Evolutionary conservation across 306 rosid species (phyloP).

Genomic region (Casuarina cunninghamiana): DNA sequence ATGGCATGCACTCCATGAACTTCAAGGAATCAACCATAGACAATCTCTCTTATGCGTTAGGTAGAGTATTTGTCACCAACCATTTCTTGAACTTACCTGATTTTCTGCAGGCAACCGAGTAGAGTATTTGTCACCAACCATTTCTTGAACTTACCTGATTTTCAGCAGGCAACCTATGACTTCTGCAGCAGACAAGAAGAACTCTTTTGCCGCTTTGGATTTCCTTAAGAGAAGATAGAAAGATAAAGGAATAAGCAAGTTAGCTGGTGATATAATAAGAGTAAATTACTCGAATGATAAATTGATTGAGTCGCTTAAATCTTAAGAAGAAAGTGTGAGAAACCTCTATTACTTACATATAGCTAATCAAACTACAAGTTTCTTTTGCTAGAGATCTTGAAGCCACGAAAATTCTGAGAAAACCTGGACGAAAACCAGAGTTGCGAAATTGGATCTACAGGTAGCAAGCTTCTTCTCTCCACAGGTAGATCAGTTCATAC

Average conservation of each 20-base stretch:
- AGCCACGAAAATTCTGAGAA: neutral
- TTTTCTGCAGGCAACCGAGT: neutral
- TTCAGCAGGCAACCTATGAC: neutral
- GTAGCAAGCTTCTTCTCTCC: neutral
- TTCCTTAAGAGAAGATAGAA: neutral
- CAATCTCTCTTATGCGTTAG: neutral
- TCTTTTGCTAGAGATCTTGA: neutral
- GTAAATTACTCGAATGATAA: no score
- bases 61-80: neutral
- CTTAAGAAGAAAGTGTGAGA: no score
- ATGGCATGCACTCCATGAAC: neutral
- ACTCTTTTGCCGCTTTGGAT: neutral
- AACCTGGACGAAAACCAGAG: neutral
- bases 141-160: neutral
- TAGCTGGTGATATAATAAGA: no score
- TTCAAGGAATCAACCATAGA: neutral
- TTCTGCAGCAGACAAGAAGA: neutral
- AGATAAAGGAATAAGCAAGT: neutral
- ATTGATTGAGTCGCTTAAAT: no score
- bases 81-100: neutral
- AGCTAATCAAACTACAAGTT: neutral
- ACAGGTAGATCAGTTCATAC: no score
- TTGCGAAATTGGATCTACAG: neutral
- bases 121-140: neutral
- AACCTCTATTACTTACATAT: no score